Percentiles rank a stretch among this genome's conserved stretches.
Evolutionary conservation across 139 green algal species (phyloP).

Genomic region (Zygnema circumcarinatum): DNA sequence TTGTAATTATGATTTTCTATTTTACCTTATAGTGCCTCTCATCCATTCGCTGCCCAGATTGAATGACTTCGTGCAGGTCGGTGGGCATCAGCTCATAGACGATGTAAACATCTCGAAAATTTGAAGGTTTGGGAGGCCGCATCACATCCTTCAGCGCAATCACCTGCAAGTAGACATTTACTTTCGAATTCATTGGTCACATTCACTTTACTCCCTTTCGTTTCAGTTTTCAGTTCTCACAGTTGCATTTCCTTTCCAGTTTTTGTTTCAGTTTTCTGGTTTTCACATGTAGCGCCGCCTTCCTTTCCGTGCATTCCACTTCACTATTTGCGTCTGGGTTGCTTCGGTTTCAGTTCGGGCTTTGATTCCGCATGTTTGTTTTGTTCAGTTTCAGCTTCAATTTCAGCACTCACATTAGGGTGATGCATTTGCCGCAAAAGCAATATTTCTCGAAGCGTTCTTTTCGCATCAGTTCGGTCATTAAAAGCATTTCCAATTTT

Average conservation of each 20-base stretch:
- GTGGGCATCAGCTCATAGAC: conserved; percentile 75
- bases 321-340: too few species aligned
- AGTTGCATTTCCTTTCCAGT: too few species aligned
- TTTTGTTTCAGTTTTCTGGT: too few species aligned
- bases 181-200: not conserved
- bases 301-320: too few species aligned
- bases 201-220: not conserved
- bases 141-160: conserved; percentile 59
- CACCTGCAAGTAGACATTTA: conserved; percentile 26
- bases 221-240: too few species aligned
- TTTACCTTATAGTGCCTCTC: conserved; percentile 71
- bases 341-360: too few species aligned
- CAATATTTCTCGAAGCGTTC: conserved; percentile 70
- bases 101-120: conserved; percentile 71
- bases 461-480: conserved; percentile 67
- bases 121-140: conserved; percentile 1
- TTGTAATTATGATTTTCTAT: too few species aligned
- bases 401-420: conserved; percentile 67
- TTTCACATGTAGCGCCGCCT: too few species aligned
- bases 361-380: too few species aligned
- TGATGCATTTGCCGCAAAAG: conserved; percentile 67
- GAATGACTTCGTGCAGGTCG: conserved; percentile 72
- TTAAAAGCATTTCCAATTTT: conserved; percentile 72
- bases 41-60: conserved; percentile 60
- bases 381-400: too few species aligned